Evolutionary conservation across 2,329 filamentous ascomycete genomes (phyloP), one percentile per base, ranked within the genome.

Genomic region (Orbilia brochopaga): DNA sequence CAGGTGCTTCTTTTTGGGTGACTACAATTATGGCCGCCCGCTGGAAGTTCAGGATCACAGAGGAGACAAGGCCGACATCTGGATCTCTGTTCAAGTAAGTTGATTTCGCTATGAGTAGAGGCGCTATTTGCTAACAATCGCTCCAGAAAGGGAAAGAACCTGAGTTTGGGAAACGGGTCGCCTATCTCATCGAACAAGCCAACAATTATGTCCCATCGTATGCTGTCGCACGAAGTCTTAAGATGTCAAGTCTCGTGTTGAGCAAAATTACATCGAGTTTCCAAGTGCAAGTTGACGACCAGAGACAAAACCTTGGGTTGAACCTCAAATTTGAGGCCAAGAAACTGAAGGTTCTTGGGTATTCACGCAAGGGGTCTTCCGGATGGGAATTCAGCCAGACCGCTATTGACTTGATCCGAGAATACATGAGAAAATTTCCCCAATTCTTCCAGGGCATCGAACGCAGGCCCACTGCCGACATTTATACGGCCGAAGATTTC

Each of bases 191-290:
- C 17, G 89, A 93, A 78, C 84, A 83, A 54, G 82, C 83, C 59
- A 90, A 87, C 66, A 88, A 86, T 0, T 99, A 97, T 79, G 87
- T 85, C 27, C 92, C 94, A 4, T 95, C 93, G 0, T 97, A 88
- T 79, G 85, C 88, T n/a, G 90, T 99, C 70, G 91, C 95, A 13
- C 90, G 87, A 77, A 87, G 89, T 78, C 83, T 99, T 10, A 85
- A 86, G 2, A 83, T 99, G 73, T 92, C 96, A 75, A 89, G 92
- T 6, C 83, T 99, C 55, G 90, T 94, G 1, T 83, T 99, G 32
- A 96, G 92, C 80, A 99, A 96, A 83, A 90, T 99, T 77, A 97
- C 94, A 0, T 96, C 94, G 1, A 92, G 93, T 0, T 97, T 96
- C 79, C 90, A 88, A 61, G 90, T 99, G 65, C 86, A 87, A 17